Conservation (phyloP, 164 flowering plant genomes). For the Macadamia integrifolia region DNA sequence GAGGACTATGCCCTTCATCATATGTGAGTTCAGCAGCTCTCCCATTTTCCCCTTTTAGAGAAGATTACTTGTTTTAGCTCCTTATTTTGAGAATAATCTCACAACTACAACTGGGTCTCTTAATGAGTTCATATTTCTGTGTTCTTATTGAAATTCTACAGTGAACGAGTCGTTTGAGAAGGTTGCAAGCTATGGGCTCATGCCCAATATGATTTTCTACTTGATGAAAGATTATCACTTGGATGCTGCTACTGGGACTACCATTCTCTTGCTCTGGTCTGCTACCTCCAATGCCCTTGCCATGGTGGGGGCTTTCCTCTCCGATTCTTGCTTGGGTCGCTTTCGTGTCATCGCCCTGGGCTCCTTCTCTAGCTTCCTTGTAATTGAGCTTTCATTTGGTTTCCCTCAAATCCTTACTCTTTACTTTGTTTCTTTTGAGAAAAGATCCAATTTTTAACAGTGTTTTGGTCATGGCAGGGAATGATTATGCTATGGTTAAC, state of each 20-base stretch:
- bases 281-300: constrained; percentile 60
- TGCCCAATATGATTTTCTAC: constrained; percentile 64
- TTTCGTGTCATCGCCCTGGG: constrained; percentile 56
- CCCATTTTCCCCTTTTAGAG: no score
- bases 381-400: not conserved
- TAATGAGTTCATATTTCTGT: not conserved
- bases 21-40: constrained; percentile 28
- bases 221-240: constrained; percentile 42
- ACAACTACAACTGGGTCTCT: no score
- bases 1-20: constrained; percentile 43
- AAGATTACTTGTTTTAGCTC: no score
- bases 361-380: constrained; percentile 35
- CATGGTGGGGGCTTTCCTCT: constrained; percentile 53
- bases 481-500: constrained; percentile 61
- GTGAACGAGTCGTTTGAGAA: constrained; percentile 74
- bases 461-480: constrained; percentile 30
- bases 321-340: constrained; percentile 70
- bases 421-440: not conserved
- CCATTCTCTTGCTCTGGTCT: constrained; percentile 44
- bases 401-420: not conserved
- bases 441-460: no score
- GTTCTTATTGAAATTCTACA: constrained; percentile 5
- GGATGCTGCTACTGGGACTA: constrained; percentile 36
- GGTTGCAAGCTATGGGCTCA: constrained; percentile 58
- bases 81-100: no score